A percentile compares a stretch with the other conserved stretches of the same genome.
phyloP scores from a whole-genome alignment of 75 land plant species.

The Cunninghamia lanceolata region DNA sequence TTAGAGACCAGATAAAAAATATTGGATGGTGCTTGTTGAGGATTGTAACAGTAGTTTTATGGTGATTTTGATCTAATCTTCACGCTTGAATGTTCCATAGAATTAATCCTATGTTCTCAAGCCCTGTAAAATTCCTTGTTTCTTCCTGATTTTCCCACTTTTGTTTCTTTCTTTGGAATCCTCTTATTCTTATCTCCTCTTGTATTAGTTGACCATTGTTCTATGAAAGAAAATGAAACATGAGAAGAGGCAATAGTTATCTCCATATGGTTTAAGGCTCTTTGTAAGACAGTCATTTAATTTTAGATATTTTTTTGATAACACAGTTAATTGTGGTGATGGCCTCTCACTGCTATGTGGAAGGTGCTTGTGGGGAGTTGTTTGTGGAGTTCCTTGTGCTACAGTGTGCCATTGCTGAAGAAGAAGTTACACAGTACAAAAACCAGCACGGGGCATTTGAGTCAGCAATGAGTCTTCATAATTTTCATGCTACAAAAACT shows the following conservation, averaged over 20 bases:
- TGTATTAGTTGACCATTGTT: neutral
- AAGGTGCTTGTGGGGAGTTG: constrained; percentile 62
- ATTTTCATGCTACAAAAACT: constrained; percentile 30
- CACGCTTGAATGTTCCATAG: neutral
- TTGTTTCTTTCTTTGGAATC: neutral
- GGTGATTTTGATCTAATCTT: neutral
- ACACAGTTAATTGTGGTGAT: constrained; percentile 81
- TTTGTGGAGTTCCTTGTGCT: constrained; percentile 85
- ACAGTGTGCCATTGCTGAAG: constrained; percentile 76
- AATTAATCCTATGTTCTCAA: neutral
- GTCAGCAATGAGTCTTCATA: constrained; percentile 22
- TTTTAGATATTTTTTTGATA: neutral
- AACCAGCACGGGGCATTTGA: constrained; percentile 35
- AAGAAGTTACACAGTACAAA: constrained; percentile 31
- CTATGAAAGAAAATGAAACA: neutral
- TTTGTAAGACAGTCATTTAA: neutral
- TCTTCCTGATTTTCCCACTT: neutral
- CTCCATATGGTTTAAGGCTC: neutral
- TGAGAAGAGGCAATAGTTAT: neutral
- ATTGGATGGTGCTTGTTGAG: no score
- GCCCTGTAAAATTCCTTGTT: neutral
- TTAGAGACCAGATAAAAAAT: no score
- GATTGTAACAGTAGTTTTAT: neutral
- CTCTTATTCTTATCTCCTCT: neutral
- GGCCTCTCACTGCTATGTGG: constrained; percentile 85